Evolutionary conservation across 2,329 filamentous ascomycete genomes (phyloP).

Genomic region (Lachnellula cervina): DNA sequence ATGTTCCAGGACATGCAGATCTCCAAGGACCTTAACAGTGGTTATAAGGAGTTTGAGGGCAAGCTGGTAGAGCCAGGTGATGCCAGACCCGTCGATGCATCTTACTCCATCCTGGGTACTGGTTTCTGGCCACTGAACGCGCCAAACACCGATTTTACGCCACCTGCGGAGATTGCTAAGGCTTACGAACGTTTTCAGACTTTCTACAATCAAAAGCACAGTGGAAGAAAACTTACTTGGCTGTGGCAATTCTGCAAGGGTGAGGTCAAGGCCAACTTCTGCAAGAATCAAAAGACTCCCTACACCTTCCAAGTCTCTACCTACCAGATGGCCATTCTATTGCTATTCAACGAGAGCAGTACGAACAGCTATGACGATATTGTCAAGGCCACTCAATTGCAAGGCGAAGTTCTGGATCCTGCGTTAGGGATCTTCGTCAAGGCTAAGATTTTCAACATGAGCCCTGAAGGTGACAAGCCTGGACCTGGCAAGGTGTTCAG

Average conservation of each 20-base stretch:
- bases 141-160: conserved; percentile 81
- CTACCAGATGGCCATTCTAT: conserved; percentile 93
- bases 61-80: conserved; percentile 59
- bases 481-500: conserved; percentile 73
- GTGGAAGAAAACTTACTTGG: conserved; percentile 94
- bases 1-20: conserved; percentile 99
- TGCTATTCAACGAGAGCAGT: conserved; percentile 92
- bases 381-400: conserved; percentile 71
- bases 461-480: conserved; percentile 68
- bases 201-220: conserved; percentile 96
- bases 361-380: conserved; percentile 85
- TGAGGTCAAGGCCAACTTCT: conserved; percentile 90
- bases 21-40: conserved; percentile 90
- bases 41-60: conserved; percentile 75
- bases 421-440: conserved; percentile 84
- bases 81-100: conserved; percentile 70
- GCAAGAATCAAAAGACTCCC: conserved; percentile 81
- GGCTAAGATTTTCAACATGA: conserved; percentile 78
- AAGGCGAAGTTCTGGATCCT: conserved; percentile 78
- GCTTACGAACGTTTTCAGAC: conserved; percentile 85
- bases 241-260: conserved; percentile 98
- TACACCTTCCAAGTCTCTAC: conserved; percentile 97
- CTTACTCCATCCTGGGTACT: conserved; percentile 89
- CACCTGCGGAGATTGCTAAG: conserved; percentile 76
- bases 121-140: conserved; percentile 94